Conservation (phyloP, 78 protist species). For the slime mould (Dictyostelium discoideum) region DNA sequence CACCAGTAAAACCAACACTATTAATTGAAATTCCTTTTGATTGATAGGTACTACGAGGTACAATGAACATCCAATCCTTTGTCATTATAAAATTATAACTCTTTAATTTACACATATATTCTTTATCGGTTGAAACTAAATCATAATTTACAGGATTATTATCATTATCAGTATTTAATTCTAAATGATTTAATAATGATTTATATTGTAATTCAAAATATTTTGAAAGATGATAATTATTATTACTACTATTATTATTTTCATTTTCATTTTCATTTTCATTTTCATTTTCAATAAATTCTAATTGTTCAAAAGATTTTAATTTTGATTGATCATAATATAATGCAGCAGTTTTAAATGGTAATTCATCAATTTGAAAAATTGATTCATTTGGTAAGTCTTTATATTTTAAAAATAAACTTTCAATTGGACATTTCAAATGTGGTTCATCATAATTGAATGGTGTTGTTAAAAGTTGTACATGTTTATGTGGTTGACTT, state of each 20-base stretch:
- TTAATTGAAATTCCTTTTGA: conserved; percentile 63
- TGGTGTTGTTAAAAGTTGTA: conserved; percentile 47
- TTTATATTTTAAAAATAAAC: background rate
- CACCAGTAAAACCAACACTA: conserved; percentile 66
- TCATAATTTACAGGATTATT: background rate
- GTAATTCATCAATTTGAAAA: conserved; percentile 30
- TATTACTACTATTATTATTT: background rate
- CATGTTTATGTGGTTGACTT: conserved; percentile 75
- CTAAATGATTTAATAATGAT: conserved; percentile 24
- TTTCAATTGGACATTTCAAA: conserved; percentile 55
- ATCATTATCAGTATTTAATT: background rate
- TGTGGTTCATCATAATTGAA: conserved; percentile 4
- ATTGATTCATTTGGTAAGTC: background rate
- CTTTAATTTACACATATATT: conserved; percentile 11
- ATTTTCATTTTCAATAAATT: background rate
- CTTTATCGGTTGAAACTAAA: background rate
- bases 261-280: no score
- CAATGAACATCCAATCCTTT: conserved; percentile 58
- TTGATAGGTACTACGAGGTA: conserved; percentile 48
- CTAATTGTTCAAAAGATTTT: background rate
- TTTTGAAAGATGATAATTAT: background rate
- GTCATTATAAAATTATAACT: conserved; percentile 78
- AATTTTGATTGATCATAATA: background rate
- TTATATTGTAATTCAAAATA: conserved; percentile 24
- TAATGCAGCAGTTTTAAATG: conserved; percentile 39